Percentiles rank a stretch among this genome's conserved stretches.
Conservation (phyloP, 2,329 filamentous ascomycete species). For the Ceratocystis albifundus region DNA sequence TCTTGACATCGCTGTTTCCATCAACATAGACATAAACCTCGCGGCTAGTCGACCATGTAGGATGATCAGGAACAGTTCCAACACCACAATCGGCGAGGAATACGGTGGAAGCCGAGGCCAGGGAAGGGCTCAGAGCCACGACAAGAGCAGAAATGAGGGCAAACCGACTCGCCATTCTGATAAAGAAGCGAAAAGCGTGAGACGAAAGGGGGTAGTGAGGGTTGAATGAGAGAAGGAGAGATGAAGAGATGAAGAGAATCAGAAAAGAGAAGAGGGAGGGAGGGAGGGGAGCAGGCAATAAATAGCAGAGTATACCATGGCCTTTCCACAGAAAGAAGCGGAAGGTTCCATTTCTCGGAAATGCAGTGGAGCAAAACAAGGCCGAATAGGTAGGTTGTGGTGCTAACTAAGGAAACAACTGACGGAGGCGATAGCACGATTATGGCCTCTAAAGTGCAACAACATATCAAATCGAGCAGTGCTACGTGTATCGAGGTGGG, state of each 20-base stretch:
- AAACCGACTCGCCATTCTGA: not conserved
- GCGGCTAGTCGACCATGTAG: slow-evolving; percentile 12
- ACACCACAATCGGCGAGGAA: slow-evolving; percentile 18
- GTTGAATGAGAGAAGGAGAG: not conserved
- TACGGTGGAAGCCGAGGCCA: slow-evolving; percentile 1
- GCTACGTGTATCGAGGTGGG: not conserved
- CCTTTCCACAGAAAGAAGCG: too few relatives aligned
- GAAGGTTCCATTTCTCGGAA: not conserved
- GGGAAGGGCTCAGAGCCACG: not conserved
- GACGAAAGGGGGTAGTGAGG: not conserved
- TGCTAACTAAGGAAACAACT: not conserved
- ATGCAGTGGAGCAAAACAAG: not conserved
- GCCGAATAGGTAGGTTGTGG: not conserved
- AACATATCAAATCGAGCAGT: not conserved
- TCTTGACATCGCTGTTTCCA: slow-evolving; percentile 5
- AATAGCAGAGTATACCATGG: not conserved
- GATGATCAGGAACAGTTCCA: slow-evolving; percentile 6
- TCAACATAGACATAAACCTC: slow-evolving; percentile 12
- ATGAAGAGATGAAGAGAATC: not conserved
- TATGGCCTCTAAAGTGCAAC: not conserved
- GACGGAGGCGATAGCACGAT: not conserved
- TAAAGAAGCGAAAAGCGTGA: not conserved
- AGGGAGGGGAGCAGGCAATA: not conserved
- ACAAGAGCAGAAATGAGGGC: slow-evolving; percentile 8
- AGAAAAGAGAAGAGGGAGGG: not conserved